phyloP scores from a whole-genome alignment of 495 filamentous ascomycete genomes.

The Penicillium egyptiacum region DNA sequence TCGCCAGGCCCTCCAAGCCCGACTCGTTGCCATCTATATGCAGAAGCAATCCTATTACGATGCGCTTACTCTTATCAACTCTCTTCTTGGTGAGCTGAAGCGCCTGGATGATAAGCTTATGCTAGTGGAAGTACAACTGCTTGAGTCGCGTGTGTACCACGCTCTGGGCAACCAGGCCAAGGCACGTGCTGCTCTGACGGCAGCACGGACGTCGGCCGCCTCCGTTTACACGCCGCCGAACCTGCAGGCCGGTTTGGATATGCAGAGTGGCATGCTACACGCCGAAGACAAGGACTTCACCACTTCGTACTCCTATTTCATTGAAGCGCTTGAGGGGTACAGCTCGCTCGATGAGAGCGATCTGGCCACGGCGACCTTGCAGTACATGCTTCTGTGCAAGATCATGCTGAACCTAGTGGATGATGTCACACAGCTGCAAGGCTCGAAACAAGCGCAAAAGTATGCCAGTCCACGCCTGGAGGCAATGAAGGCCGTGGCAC shows the following conservation, averaged over 20 bases:
- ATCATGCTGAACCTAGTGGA: constrained; percentile 98
- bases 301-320: constrained; percentile 97
- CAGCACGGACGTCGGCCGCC: constrained; percentile 89
- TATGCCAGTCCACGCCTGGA: constrained; percentile 93
- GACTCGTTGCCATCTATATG: constrained; percentile 91
- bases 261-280: constrained; percentile 98
- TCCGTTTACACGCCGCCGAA: constrained; percentile 96
- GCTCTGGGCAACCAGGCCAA: constrained; percentile 96
- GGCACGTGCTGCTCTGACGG: constrained; percentile 90
- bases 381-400: constrained; percentile 99
- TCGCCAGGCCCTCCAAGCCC: constrained; percentile 95
- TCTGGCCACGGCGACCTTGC: constrained; percentile 85
- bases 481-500: constrained; percentile 97
- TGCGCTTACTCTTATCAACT: constrained; percentile 93
- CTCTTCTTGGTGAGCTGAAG: constrained; percentile 91
- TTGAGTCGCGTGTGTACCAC: constrained; percentile 96
- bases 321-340: constrained; percentile 97
- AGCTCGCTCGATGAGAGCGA: constrained; percentile 83
- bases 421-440: constrained; percentile 90
- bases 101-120: constrained; percentile 97
- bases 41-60: constrained; percentile 95
- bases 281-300: constrained; percentile 99
- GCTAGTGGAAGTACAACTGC: constrained; percentile 96
- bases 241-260: constrained; percentile 92
- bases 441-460: constrained; percentile 91